These are phyloP conservation scores for Groenewaldozyma tartarivorans DNA, from an alignment of 805 yeast species.

Conservation along the genomic window DNA sequence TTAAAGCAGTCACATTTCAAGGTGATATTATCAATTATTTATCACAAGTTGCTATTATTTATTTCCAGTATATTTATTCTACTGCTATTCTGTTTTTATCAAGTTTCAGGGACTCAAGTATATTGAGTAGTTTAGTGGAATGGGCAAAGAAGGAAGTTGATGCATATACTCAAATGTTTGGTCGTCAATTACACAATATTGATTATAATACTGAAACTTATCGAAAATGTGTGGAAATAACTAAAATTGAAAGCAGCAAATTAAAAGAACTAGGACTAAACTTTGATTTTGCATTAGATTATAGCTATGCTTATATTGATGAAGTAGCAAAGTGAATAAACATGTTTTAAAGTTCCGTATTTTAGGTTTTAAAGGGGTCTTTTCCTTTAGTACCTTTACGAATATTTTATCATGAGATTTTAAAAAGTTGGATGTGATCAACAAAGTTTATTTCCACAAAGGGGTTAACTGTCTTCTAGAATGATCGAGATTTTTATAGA, in stretches of 20 bases:
- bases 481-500: no score
- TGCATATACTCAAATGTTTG: constrained; percentile 47
- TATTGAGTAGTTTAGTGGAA: constrained; percentile 55
- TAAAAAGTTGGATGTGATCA: no score
- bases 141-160: constrained; percentile 67
- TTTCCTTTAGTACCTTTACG: no score
- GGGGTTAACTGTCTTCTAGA: no score
- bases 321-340: no score
- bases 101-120: constrained; percentile 36
- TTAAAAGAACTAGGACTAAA: constrained; percentile 61
- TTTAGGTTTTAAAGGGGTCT: no score
- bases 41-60: constrained; percentile 51
- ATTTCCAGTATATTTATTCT: constrained; percentile 50
- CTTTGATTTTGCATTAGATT: constrained; percentile 59
- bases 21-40: constrained; percentile 48
- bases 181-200: constrained; percentile 59
- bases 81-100: constrained; percentile 47
- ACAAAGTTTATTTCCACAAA: no score
- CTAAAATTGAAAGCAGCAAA: constrained; percentile 50
- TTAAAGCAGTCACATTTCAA: constrained; percentile 42
- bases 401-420: no score
- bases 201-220: constrained; percentile 44
- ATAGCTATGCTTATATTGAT: no score
- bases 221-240: constrained; percentile 43
- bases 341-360: no score